Conservation (phyloP, 176 grass and related monocot species). For the Luzula sylvatica region DNA sequence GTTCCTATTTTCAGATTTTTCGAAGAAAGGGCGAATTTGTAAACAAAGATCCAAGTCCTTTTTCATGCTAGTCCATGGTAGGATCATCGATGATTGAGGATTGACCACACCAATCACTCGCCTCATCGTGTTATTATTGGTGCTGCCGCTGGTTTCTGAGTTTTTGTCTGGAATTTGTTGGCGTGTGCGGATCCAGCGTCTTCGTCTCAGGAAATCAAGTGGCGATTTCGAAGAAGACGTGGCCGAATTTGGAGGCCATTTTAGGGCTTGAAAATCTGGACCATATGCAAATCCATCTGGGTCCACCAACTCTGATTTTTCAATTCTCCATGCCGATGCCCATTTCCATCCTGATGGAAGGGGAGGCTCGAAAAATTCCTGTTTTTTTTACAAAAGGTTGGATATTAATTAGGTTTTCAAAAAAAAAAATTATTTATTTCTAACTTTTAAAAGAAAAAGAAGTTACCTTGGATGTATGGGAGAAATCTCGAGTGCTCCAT, state of each 20-base stretch:
- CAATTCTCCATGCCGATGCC: conserved; percentile 90
- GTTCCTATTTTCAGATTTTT: conserved; percentile 28
- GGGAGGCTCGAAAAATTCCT: conserved; percentile 82
- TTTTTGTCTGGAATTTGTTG: conserved; percentile 40
- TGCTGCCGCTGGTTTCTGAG: conserved; percentile 16
- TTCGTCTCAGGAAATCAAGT: conserved; percentile 64
- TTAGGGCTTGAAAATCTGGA: conserved; percentile 57
- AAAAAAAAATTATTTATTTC: too few relatives aligned
- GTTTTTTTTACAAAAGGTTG: too few relatives aligned
- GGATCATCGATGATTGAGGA: conserved; percentile 49
- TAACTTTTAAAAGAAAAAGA: too few relatives aligned
- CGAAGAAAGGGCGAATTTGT: conserved; percentile 72
- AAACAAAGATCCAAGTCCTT: conserved; percentile 65
- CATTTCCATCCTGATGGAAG: conserved; percentile 86
- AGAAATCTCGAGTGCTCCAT: conserved; percentile 82
- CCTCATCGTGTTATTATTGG: conserved; percentile 21
- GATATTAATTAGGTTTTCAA: too few relatives aligned
- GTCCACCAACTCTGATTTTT: conserved; percentile 66
- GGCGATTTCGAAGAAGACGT: conserved; percentile 62
- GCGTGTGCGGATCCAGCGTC: conserved; percentile 72
- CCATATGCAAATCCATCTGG: conserved; percentile 89
- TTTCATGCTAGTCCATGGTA: conserved; percentile 73
- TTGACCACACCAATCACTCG: conserved; percentile 67
- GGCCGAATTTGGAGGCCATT: conserved; percentile 64
- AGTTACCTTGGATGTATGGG: conserved; percentile 58